Base-by-base conservation (phyloP, 352 stramenopile species). In the Globisporangium splendens region DNA sequence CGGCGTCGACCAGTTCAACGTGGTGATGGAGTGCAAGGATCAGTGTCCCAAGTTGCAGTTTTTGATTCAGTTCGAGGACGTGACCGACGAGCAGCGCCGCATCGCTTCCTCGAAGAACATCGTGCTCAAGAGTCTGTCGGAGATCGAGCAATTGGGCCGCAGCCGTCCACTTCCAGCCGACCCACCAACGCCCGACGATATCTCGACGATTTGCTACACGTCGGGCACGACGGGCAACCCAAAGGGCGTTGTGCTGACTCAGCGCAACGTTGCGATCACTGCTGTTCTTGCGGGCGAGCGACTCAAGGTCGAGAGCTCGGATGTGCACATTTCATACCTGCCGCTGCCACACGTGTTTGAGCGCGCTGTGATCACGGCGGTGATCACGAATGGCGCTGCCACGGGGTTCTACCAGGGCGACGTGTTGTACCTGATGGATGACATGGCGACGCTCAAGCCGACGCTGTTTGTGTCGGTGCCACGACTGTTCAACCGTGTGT, bases 301-400 rank as follows among this genome's bases (percentile, higher is more conserved):
- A 10, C 46, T 87, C 38, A 33, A 17, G 1, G 60, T 86, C 28
- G 13, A 52, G 2, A 11, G 64, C 3, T 77, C 68, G 6, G 94
- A 98, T 69, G 78, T 97, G 24, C 94, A 99, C 66, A 74, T 99
- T 35, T 98, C 88, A 31, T 99, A 99, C 71, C 75, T 99, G 58
- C 97, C 96, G 12, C 67, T 99, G 46, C 84, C 96, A 1, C 97
- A 99, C 72, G 96, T 99, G 50, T 98, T 98, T 63, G 97, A 99
- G 75, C 81, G 96, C 13, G 77, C 88, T 8, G 82, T 98, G 18
- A 88, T 96, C 13, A 83, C 75, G 15, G 78, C 82, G 8, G 79
- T 98, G 75, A 15, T 94, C 91, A 71, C 79, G 63, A 60, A 89
- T 69, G 50, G 96, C 82, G 65, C 92, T 62, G 33, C 84, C 72